Conservation (phyloP, 2,329 filamentous ascomycete species). For the Fusarium abutilonis region DNA sequence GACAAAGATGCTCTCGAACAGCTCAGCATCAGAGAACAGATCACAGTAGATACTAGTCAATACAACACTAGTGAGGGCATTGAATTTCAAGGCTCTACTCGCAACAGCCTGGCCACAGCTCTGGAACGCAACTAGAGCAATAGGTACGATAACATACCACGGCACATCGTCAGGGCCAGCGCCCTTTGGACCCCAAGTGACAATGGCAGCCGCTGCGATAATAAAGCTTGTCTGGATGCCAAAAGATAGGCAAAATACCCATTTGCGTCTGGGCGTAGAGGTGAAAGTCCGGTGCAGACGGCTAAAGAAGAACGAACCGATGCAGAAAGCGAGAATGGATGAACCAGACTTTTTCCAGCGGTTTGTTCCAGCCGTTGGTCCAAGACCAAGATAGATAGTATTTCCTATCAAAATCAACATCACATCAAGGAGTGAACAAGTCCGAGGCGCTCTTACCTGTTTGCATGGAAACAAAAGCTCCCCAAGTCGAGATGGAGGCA, state of each 20-base stretch:
- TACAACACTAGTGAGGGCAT: slow-evolving; percentile 79
- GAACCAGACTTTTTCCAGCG: slow-evolving; percentile 67
- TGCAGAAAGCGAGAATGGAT: slow-evolving; percentile 75
- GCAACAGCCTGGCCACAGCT: slow-evolving; percentile 81
- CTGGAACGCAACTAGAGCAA: slow-evolving; percentile 79
- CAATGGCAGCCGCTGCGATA: slow-evolving; percentile 62
- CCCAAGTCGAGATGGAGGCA: slow-evolving; percentile 79
- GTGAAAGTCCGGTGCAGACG: slow-evolving; percentile 70
- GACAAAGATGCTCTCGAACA: slow-evolving; percentile 52
- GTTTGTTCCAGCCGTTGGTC: slow-evolving; percentile 59
- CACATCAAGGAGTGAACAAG: neutral
- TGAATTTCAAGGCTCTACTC: slow-evolving; percentile 74
- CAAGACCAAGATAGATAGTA: slow-evolving; percentile 81
- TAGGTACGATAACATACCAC: slow-evolving; percentile 72
- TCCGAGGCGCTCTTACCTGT: slow-evolving; percentile 63
- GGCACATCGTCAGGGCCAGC: slow-evolving; percentile 56
- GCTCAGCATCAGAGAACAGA: slow-evolving; percentile 71
- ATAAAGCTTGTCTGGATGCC: slow-evolving; percentile 61
- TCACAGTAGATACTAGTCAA: slow-evolving; percentile 86
- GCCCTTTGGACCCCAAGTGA: slow-evolving; percentile 58
- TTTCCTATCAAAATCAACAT: slow-evolving; percentile 62
- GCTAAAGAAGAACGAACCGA: slow-evolving; percentile 77
- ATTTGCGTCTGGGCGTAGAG: slow-evolving; percentile 63
- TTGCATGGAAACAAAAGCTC: slow-evolving; percentile 85
- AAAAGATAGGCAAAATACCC: slow-evolving; percentile 72